Base-by-base conservation (phyloP, 805 yeast species). In the Ogataea zsoltii region DNA sequence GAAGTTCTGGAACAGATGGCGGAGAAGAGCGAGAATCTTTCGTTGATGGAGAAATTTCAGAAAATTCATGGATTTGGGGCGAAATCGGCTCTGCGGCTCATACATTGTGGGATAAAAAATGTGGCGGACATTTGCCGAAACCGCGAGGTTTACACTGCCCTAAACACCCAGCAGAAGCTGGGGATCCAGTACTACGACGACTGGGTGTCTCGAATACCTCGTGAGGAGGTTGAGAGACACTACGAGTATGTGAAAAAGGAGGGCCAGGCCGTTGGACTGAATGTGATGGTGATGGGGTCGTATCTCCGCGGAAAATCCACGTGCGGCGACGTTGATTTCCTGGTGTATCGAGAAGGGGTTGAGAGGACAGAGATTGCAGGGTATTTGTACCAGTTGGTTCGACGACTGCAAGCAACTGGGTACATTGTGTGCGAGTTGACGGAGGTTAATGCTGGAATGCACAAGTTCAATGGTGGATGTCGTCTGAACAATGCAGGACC, bases 251-350 rank as follows among this genome's bases (percentile, higher is more conserved):
- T 79, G 13, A 47, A 50, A 13, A 33, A 51, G 17, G 33, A 34
- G 34, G 41, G 54, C 12, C 45, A 76, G 14, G 77, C 75, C 43
- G 57, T 70, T 0, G 50, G 57, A 1, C 55, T 74, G 17, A 62
- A 67, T 25, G 50, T 69, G 6, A 54, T 65, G 7, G 64, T 75
- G 32, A 73, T 73, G 70, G 84, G 84, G 2, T 76, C 81, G 5
- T 79, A 74, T 55, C 62, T 79, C 28, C 66, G 85, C 16, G 82
- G 79, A 3, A 54, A 65, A n/a, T 37, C 48, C 3, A 56, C 57
- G 4, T 72, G 77, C 48, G 82, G 82, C 1, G 85, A 80, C 53
- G 69, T 80, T 31, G 85, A 80, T 56, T 66, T 77, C 33, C 61
- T 80, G 18, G 42, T 80, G 3, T 72, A 77, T 25, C 67, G 62